A percentile compares a stretch with the other conserved stretches of the same genome.
Conservation (phyloP, 73 alveolate genomes). For the Loxodes magnus region DNA sequence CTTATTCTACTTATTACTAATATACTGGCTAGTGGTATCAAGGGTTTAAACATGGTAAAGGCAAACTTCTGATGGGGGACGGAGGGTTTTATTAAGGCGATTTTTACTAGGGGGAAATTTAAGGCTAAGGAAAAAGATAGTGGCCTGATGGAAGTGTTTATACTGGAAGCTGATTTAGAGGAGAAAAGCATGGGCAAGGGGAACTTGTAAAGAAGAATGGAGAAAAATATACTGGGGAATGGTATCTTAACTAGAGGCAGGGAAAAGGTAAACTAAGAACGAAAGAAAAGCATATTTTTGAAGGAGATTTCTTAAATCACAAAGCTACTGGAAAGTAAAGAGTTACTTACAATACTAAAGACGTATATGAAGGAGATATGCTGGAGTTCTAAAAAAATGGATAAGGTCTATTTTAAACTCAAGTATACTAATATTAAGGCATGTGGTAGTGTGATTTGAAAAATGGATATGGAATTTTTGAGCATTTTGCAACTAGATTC, state of each 20-base stretch:
- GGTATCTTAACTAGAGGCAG: slow-evolving; percentile 14
- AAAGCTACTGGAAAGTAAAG: too few species aligned
- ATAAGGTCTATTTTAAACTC: too few species aligned
- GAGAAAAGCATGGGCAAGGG: slow-evolving; percentile 65
- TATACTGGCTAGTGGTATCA: slow-evolving; percentile 38
- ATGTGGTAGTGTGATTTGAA: too few species aligned
- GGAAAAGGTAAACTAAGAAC: slow-evolving; percentile 23
- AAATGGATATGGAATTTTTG: too few species aligned
- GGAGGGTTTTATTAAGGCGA: slow-evolving; percentile 63
- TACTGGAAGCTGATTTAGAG: slow-evolving; percentile 45
- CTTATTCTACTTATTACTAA: slow-evolving; percentile 28
- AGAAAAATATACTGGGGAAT: slow-evolving; percentile 14
- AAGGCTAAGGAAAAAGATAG: slow-evolving; percentile 43
- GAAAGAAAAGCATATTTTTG: too few species aligned
- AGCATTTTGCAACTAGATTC: too few species aligned
- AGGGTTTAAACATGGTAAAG: slow-evolving; percentile 53
- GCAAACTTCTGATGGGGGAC: slow-evolving; percentile 38
- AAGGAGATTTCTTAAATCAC: too few species aligned
- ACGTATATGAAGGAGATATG: too few species aligned
- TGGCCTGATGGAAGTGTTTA: slow-evolving; percentile 57
- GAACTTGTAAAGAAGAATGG: slow-evolving; percentile 15
- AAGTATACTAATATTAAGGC: too few species aligned
- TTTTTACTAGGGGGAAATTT: slow-evolving; percentile 62
- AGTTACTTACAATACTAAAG: too few species aligned
- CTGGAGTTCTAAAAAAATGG: too few species aligned